A percentile compares a stretch with the other conserved stretches of the same genome.
These are phyloP conservation scores for Coemansia sp. DNA, from an alignment of 192 early-diverging fungal genomes.

Conservation along the genomic window DNA sequence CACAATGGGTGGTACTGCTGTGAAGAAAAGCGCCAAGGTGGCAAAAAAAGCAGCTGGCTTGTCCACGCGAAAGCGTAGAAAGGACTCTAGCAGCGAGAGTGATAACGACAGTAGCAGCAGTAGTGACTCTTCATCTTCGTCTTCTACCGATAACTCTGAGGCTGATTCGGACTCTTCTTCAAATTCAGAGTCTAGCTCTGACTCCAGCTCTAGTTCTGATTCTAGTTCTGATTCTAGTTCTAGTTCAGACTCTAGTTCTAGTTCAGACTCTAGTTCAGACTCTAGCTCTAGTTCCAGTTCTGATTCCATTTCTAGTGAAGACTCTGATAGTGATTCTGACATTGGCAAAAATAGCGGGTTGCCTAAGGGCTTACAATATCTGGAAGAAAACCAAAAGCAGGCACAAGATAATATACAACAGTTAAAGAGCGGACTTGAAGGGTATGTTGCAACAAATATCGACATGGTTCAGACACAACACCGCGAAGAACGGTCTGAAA, in stretches of 20 bases:
- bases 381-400: constrained; percentile 16
- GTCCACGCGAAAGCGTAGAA: not conserved
- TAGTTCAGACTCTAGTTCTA: not conserved
- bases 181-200: constrained; percentile 1
- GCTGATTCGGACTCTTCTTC: not conserved
- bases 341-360: constrained; percentile 3
- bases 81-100: constrained; percentile 6
- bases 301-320: not conserved
- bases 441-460: constrained; percentile 40
- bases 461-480: constrained; percentile 26
- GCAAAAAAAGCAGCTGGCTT: constrained; percentile 1
- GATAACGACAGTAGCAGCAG: constrained; percentile 5
- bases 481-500: constrained; percentile 3
- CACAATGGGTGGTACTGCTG: not conserved
- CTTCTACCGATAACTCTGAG: not conserved
- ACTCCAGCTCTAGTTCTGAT: not conserved
- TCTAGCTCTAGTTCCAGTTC: constrained; percentile 11
- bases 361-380: constrained; percentile 10
- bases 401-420: constrained; percentile 8
- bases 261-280: not conserved
- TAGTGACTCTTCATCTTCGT: constrained; percentile 5
- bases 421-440: constrained; percentile 12
- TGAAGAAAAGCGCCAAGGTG: not conserved
- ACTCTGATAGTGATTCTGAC: constrained; percentile 8
- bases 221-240: constrained; percentile 1